Percentiles rank a stretch among this genome's conserved stretches.
Evolutionary conservation across 2,329 filamentous ascomycete genomes (phyloP).

Genomic region (Fusarium oligoseptatum): DNA sequence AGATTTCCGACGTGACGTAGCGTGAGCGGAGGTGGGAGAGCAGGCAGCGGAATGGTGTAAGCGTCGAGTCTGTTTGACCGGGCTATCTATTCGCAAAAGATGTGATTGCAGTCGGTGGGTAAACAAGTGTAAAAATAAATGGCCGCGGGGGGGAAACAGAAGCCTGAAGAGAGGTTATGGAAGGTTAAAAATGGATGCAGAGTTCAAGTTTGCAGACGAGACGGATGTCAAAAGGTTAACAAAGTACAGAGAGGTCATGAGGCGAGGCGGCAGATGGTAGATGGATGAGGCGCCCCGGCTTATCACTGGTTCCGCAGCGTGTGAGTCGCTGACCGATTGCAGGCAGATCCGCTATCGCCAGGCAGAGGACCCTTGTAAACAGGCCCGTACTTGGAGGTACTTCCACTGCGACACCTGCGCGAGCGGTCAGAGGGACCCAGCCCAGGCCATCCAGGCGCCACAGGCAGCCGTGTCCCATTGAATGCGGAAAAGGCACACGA

Average conservation of each 20-base stretch:
- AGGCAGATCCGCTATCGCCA: slow-evolving; percentile 40
- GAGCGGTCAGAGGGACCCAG: slow-evolving; percentile 42
- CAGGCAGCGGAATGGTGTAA: slow-evolving; percentile 34
- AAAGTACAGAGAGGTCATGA: slow-evolving; percentile 44
- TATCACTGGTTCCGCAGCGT: slow-evolving; percentile 40
- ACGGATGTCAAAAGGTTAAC: slow-evolving; percentile 23
- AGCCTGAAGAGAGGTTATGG: slow-evolving; percentile 13
- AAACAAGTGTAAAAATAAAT: slow-evolving; percentile 11
- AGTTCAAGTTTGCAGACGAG: slow-evolving; percentile 29
- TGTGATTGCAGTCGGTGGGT: background rate
- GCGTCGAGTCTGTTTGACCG: slow-evolving; percentile 26
- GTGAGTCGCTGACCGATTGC: slow-evolving; percentile 46
- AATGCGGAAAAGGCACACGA: slow-evolving; percentile 38
- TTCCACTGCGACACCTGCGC: slow-evolving; percentile 11
- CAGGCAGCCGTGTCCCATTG: slow-evolving; percentile 32
- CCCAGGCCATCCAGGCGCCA: slow-evolving; percentile 37
- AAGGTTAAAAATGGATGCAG: slow-evolving; percentile 37
- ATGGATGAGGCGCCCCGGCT: slow-evolving; percentile 41
- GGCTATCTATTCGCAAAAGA: slow-evolving; percentile 9
- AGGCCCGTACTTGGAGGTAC: slow-evolving; percentile 19
- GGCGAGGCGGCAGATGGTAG: slow-evolving; percentile 43
- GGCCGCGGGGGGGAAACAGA: slow-evolving; percentile 15
- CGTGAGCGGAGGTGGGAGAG: slow-evolving; percentile 25
- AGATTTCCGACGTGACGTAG: slow-evolving; percentile 42
- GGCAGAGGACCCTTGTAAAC: slow-evolving; percentile 36